phyloP scores from a whole-genome alignment of 2,329 filamentous ascomycete genomes.

The Diplodia corticola region DNA sequence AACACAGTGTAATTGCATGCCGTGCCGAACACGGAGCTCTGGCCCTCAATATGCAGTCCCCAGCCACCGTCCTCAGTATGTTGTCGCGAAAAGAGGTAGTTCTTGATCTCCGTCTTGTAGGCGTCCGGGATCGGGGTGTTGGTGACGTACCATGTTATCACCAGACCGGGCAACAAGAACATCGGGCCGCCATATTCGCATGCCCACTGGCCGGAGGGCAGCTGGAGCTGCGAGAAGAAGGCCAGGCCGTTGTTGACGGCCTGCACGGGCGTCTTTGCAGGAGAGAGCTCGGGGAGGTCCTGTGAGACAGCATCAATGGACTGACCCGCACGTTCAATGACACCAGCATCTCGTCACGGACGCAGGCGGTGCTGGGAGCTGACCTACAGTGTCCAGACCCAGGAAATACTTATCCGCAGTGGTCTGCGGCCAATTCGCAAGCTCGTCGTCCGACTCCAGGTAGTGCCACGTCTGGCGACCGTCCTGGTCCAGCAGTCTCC shows the following conservation, averaged over 20 bases:
- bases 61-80: slow-evolving; percentile 90
- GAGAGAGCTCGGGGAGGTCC: slow-evolving; percentile 72
- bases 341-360: background rate
- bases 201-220: slow-evolving; percentile 88
- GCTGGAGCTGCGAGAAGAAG: slow-evolving; percentile 88
- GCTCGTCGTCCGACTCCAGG: slow-evolving; percentile 68
- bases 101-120: slow-evolving; percentile 83
- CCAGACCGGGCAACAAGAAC: slow-evolving; percentile 85
- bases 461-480: slow-evolving; percentile 96
- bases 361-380: slow-evolving; percentile 21
- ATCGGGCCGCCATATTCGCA: slow-evolving; percentile 98
- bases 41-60: slow-evolving; percentile 92
- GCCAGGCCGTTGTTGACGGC: slow-evolving; percentile 78
- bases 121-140: slow-evolving; percentile 80
- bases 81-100: slow-evolving; percentile 85
- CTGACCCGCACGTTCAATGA: background rate
- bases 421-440: slow-evolving; percentile 79
- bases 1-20: slow-evolving; percentile 82
- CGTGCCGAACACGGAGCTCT: slow-evolving; percentile 89
- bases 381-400: slow-evolving; percentile 71
- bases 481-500: slow-evolving; percentile 79
- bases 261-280: slow-evolving; percentile 71
- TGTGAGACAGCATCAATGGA: slow-evolving; percentile 42
- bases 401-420: slow-evolving; percentile 87
- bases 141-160: slow-evolving; percentile 86